A percentile compares a stretch with the other conserved stretches of the same genome.
phyloP scores from a whole-genome alignment of 2,329 filamentous ascomycete species.

The Metarhizium rileyi region DNA sequence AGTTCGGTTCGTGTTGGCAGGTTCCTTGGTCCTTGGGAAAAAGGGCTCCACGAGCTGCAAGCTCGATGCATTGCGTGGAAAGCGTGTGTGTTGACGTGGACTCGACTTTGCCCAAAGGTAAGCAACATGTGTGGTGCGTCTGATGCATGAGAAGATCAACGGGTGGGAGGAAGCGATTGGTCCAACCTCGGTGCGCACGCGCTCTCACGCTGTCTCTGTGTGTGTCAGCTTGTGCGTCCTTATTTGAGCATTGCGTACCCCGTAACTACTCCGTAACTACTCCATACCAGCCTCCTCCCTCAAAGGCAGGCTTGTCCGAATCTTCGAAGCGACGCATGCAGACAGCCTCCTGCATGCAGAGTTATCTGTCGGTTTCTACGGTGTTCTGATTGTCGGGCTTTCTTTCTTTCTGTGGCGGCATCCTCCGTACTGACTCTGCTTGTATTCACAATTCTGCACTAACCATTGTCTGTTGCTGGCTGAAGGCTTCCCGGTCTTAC shows the following conservation, averaged over 20 bases:
- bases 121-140: not conserved
- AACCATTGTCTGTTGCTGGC: not conserved
- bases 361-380: not conserved
- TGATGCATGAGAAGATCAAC: too few species aligned
- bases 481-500: not conserved
- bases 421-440: too few species aligned
- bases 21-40: too few species aligned
- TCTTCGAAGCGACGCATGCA: not conserved
- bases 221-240: too few species aligned
- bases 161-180: too few species aligned
- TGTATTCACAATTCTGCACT: not conserved
- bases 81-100: constrained; percentile 2
- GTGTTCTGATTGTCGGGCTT: not conserved
- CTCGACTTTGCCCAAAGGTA: not conserved
- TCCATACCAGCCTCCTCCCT: not conserved
- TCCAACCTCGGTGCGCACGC: too few species aligned
- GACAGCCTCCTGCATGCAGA: not conserved
- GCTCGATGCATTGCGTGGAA: not conserved
- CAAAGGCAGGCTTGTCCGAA: not conserved
- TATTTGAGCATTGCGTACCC: too few species aligned
- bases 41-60: too few species aligned
- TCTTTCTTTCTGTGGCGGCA: not conserved
- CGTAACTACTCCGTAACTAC: too few species aligned
- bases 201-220: too few species aligned
- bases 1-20: too few species aligned